phyloP scores from a whole-genome alignment of 371 early-diverging fungal species.

The Lichtheimia corymbifera region DNA sequence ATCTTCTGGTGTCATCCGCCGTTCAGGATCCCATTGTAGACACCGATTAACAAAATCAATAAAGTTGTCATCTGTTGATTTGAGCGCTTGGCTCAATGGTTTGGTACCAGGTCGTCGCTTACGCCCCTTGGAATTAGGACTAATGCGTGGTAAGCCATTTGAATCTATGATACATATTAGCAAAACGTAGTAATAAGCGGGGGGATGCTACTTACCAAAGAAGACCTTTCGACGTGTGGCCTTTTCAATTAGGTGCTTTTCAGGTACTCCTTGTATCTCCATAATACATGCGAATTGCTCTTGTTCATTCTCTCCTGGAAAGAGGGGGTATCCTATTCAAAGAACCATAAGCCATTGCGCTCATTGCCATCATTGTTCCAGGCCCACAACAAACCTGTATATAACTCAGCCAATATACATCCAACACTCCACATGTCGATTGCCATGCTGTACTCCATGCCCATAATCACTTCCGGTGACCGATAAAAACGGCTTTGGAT shows the following conservation, averaged over 20 bases:
- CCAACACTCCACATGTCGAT: conserved; percentile 99
- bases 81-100: conserved; percentile 69
- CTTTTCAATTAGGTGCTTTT: conserved; percentile 69
- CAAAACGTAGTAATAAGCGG: no score
- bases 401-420: conserved; percentile 97
- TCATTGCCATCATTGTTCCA: background rate
- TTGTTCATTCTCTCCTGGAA: conserved; percentile 96
- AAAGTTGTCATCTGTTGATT: conserved; percentile 69
- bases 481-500: conserved; percentile 98
- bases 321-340: conserved; percentile 77
- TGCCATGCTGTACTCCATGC: conserved; percentile 83
- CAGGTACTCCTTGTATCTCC: conserved; percentile 88
- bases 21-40: conserved; percentile 86
- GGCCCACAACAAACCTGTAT: conserved; percentile 56
- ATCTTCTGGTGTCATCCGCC: conserved; percentile 79
- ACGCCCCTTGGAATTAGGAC: conserved; percentile 84
- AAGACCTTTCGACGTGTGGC: conserved; percentile 82
- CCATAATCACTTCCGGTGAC: conserved; percentile 96
- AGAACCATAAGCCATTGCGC: background rate
- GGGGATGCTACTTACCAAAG: conserved; percentile 70
- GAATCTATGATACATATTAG: conserved; percentile 41
- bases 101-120: conserved; percentile 75
- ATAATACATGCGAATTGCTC: conserved; percentile 95
- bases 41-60: conserved; percentile 85
- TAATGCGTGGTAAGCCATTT: conserved; percentile 63